Evolutionary conservation across 2,329 filamentous ascomycete genomes (phyloP), one percentile per base, ranked within the genome.

Genomic region (Colletotrichum sansevieriae): DNA sequence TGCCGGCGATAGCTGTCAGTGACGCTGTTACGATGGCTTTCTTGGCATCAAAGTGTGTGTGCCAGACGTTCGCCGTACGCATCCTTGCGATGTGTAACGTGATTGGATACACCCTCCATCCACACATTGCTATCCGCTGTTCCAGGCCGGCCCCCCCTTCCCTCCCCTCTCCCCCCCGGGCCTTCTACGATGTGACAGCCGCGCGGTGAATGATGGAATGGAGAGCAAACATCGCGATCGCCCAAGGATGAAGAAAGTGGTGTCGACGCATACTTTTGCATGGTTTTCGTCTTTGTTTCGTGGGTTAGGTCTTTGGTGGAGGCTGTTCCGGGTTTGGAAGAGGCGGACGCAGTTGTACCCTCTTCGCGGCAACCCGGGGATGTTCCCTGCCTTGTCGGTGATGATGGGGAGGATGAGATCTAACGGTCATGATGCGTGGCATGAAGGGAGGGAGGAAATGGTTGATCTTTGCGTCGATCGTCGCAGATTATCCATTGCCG

Each of bases 391-490:
- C 39, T 11, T 37, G 22, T 60, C 49, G 57, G 44, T 33, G 43
- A 60, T 41, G 57, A 47, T 29, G 57, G 10, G 56, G 22, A 20
- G 18, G 15, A 56, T 13, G 18, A 37, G 57, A 60, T 49, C 33
- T 51, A 49, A 41, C 20, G 57, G 47, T 62, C 59, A 44, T 54
- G 37, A 46, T 29, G 13, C n/a, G 15, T 33, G 49, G 3, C 33
- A 8, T 52, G 49, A 49, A 13, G 9, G 10, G 35, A 25, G n/a
- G 15, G 29, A 20, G 12, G 12, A 37, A 62, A 62, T 37, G 35
- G 25, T 11, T 62, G 47, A 47, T 44, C 35, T 12, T 62, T 62
- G 47, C 59, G 37, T 62, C 59, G 47, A 54, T 62, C 9, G 22
- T 15, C 59, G 47, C 39, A 20, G 47, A 47, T 29, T 39, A 62